Conservation (phyloP, 2,329 filamentous ascomycete species). For the Aspergillus intermedius region DNA sequence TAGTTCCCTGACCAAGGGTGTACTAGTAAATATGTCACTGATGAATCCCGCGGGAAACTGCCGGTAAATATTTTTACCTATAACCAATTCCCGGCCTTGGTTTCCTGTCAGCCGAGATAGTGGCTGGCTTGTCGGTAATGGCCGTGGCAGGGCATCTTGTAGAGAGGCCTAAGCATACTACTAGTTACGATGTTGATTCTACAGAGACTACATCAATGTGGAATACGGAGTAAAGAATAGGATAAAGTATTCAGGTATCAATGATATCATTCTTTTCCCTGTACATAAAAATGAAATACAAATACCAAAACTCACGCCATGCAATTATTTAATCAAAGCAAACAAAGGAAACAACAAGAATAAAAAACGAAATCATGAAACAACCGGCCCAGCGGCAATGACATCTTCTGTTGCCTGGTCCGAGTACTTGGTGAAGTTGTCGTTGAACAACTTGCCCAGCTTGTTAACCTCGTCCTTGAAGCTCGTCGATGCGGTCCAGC, state of each 20-base stretch:
- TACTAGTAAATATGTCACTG: no score
- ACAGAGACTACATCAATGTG: no score
- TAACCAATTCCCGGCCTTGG: not conserved
- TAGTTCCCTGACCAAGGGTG: not conserved
- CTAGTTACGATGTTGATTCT: no score
- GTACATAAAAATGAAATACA: not conserved
- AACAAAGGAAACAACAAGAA: conserved; percentile 10
- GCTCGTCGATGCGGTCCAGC: conserved; percentile 77
- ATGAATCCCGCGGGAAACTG: no score
- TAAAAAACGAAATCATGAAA: conserved; percentile 1
- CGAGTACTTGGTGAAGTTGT: conserved; percentile 97
- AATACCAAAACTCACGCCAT: conserved; percentile 19
- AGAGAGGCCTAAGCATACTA: no score
- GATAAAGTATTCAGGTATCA: no score
- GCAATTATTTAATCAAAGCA: conserved; percentile 22
- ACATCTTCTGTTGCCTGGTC: conserved; percentile 76
- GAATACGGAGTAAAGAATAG: no score
- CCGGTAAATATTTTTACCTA: not conserved
- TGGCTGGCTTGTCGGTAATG: no score
- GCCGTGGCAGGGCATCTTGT: no score
- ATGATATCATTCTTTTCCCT: no score
- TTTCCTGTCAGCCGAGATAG: not conserved
- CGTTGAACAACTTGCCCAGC: conserved; percentile 79
- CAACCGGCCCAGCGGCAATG: conserved; percentile 48
- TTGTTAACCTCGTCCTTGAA: conserved; percentile 87